Percentiles rank a stretch among this genome's conserved stretches.
Evolutionary conservation across 2,329 filamentous ascomycete genomes (phyloP).

Genomic region (Calonectria pauciramosa): DNA sequence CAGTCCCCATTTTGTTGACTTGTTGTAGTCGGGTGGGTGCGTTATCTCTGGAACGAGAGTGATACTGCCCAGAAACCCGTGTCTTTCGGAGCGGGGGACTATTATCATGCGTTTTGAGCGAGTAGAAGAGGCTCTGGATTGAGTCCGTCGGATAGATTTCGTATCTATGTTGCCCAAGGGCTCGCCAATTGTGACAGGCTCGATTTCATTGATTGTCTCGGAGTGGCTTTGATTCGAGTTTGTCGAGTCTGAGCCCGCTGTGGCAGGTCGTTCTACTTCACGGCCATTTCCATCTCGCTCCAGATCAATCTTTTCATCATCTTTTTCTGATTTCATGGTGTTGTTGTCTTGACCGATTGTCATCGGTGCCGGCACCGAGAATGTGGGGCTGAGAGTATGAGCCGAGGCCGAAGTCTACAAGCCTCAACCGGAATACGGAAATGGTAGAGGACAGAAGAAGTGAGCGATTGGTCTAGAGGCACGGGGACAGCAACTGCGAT

Average conservation of each 20-base stretch:
- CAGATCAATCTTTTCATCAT: slow-evolving; percentile 33
- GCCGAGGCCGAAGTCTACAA: slow-evolving; percentile 16
- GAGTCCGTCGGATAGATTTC: slow-evolving; percentile 34
- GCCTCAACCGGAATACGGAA: background rate
- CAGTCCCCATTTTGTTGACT: slow-evolving; percentile 86
- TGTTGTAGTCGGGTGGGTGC: slow-evolving; percentile 79
- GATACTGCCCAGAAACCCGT: slow-evolving; percentile 80
- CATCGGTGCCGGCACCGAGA: slow-evolving; percentile 35
- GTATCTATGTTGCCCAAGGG: slow-evolving; percentile 41
- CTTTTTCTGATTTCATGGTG: slow-evolving; percentile 31
- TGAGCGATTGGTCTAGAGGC: background rate
- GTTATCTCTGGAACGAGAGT: slow-evolving; percentile 84
- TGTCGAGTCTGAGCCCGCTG: slow-evolving; percentile 32
- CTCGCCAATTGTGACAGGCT: slow-evolving; percentile 40
- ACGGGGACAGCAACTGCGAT: background rate
- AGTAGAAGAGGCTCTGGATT: slow-evolving; percentile 55
- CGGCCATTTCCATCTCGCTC: slow-evolving; percentile 26
- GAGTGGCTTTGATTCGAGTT: slow-evolving; percentile 23
- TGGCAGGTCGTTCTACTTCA: slow-evolving; percentile 26
- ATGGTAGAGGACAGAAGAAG: background rate
- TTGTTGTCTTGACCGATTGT: slow-evolving; percentile 1
- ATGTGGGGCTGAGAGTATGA: slow-evolving; percentile 33
- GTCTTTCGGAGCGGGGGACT: slow-evolving; percentile 64
- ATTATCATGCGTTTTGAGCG: slow-evolving; percentile 54
- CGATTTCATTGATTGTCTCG: slow-evolving; percentile 34